Conservation (phyloP, 2,329 filamentous ascomycete genomes). For the Zymoseptoria tritici region DNA sequence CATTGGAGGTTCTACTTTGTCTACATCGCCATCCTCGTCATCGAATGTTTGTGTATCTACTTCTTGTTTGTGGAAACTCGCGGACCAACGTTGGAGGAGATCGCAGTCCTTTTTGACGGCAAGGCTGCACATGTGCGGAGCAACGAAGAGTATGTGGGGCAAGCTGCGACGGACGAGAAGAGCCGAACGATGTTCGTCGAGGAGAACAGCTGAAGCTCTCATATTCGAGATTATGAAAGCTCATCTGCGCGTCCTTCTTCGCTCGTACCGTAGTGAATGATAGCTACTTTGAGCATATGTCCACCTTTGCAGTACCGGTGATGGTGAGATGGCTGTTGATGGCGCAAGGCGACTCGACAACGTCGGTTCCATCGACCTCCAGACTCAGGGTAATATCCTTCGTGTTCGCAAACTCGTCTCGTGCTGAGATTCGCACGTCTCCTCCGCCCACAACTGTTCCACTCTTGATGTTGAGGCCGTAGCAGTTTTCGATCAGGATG, state of each 20-base stretch:
- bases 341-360: conserved; percentile 49
- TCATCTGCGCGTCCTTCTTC: too few relatives aligned
- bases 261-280: neutral
- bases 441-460: conserved; percentile 50
- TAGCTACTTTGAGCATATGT: conserved; percentile 34
- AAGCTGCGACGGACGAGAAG: neutral
- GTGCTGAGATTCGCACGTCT: conserved; percentile 48
- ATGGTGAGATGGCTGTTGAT: conserved; percentile 47
- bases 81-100: conserved; percentile 34
- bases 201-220: neutral
- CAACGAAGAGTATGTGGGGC: neutral
- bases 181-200: neutral
- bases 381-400: conserved; percentile 45
- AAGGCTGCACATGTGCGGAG: conserved; percentile 1
- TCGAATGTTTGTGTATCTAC: conserved; percentile 18
- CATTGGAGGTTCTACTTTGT: conserved; percentile 41
- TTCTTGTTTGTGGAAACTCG: conserved; percentile 11
- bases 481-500: conserved; percentile 54
- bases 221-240: too few relatives aligned
- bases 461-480: conserved; percentile 45
- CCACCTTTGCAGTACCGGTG: conserved; percentile 38
- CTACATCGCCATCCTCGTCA: conserved; percentile 30
- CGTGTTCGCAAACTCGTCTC: conserved; percentile 49
- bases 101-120: conserved; percentile 37
- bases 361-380: conserved; percentile 44